Conservation (phyloP, 2,329 filamentous ascomycete species). For the Hypoxylon sp. region DNA sequence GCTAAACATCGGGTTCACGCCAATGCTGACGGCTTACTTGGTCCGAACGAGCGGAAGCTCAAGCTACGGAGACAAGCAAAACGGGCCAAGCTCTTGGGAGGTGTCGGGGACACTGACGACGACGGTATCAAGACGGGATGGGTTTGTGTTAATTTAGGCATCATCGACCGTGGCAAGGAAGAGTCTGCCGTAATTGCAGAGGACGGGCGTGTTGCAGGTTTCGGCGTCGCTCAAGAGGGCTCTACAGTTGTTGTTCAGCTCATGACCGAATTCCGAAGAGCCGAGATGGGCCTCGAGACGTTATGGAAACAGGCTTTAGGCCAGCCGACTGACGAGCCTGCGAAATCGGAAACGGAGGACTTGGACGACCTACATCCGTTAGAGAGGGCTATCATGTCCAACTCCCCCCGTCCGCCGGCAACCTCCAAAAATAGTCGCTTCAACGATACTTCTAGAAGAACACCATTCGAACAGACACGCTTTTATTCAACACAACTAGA, state of each 20-base stretch:
- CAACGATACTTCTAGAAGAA: constrained; percentile 18
- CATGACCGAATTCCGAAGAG: constrained; percentile 61
- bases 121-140: constrained; percentile 93
- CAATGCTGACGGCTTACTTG: constrained; percentile 85
- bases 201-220: constrained; percentile 74
- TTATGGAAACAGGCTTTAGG: constrained; percentile 56
- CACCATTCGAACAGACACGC: constrained; percentile 28
- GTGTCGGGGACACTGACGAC: constrained; percentile 73
- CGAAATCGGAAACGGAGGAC: constrained; percentile 24
- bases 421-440: constrained; percentile 7
- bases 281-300: constrained; percentile 61
- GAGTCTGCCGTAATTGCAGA: constrained; percentile 56
- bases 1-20: constrained; percentile 75
- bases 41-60: constrained; percentile 88
- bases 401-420: constrained; percentile 15
- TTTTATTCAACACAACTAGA: constrained; percentile 38
- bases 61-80: constrained; percentile 83
- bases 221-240: constrained; percentile 64
- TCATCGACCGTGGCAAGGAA: constrained; percentile 63
- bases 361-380: constrained; percentile 28
- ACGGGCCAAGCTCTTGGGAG: constrained; percentile 79
- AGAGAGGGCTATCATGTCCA: constrained; percentile 30
- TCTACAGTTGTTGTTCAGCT: constrained; percentile 65
- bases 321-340: constrained; percentile 12
- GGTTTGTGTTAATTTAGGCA: constrained; percentile 92